Evolutionary conservation across 306 rosid genomes (phyloP).

Genomic region (Quercus wislizeni): DNA sequence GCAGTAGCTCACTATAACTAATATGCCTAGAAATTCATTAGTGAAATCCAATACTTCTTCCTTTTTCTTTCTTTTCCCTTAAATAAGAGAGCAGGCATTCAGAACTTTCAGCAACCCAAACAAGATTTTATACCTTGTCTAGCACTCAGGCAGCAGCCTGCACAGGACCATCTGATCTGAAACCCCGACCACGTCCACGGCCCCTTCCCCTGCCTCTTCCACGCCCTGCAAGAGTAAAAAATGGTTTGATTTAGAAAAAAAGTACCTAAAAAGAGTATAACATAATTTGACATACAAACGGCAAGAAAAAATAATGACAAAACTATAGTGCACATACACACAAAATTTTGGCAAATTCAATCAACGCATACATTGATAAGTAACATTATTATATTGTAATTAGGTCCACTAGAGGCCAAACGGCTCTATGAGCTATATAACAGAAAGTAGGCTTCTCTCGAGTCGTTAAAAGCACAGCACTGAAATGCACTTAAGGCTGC

Average conservation of each 20-base stretch:
- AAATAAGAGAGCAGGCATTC: conserved; percentile 13
- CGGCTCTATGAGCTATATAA: too few species aligned
- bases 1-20: conserved; percentile 5
- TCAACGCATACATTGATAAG: not conserved
- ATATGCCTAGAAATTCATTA: not conserved
- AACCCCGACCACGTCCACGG: conserved; percentile 4
- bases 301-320: not conserved
- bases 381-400: too few species aligned
- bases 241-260: not conserved
- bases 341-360: not conserved
- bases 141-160: conserved; percentile 9
- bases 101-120: conserved; percentile 1
- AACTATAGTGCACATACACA: not conserved
- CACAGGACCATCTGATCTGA: conserved; percentile 7
- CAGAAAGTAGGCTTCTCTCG: too few species aligned
- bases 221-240: not conserved
- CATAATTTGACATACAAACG: not conserved
- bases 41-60: not conserved
- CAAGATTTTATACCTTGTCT: not conserved
- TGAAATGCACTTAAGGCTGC: too few species aligned
- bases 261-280: not conserved
- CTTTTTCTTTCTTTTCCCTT: not conserved
- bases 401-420: too few species aligned
- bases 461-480: too few species aligned
- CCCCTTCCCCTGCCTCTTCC: conserved; percentile 19